Evolutionary conservation across 306 rosid genomes (phyloP), one percentile per base, ranked within the genome.

Genomic region (Gastrolobium villosum): DNA sequence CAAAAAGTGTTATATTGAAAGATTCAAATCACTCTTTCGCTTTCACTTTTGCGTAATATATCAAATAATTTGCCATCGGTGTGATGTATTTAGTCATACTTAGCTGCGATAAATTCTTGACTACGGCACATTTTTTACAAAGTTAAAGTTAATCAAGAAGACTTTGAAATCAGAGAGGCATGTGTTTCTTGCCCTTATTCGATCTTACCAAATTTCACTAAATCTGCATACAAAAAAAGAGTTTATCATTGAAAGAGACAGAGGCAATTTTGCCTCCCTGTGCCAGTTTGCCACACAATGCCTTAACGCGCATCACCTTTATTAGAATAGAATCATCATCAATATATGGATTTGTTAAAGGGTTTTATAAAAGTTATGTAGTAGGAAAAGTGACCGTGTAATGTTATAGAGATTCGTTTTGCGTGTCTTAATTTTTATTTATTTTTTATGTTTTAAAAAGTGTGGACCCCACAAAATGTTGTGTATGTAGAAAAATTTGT

Each of bases 41-140:
- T 67, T 52, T 53, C 34, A 28, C 36, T 76, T 26, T 76, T 49
- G 60, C 34, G 62, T 9, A 35, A 49, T 0, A 54, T 11, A 49
- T 9, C 11, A 8, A 45, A 28, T 5, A 2, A 6, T 48, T 48
- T 49, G 59, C 31, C 65, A 57, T 20, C 13, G 15, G 44, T 35
- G 66, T 6, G 7, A 67, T 39, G 67, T 49, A 49, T 6, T 46
- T 5, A 82, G 85, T 82, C 82, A 36, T 70, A 70, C 36, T 52
- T 82, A 41, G 82, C 82, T 76, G 85, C 82, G 74, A 76, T 11
- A 11, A 62, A 15, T 11, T 60, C 62, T 41, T 34, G 37, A 61
- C 60, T 39, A 49, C 6, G 26, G 53, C 44, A 50, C 5, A 49
- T 1, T 4, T n/a, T 20, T 68, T 61, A 75, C 28, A 62, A 75